Evolutionary conservation across 352 stramenopile genomes (phyloP), one percentile per base, ranked within the genome.

Genomic region (Sclerospora graminicola): DNA sequence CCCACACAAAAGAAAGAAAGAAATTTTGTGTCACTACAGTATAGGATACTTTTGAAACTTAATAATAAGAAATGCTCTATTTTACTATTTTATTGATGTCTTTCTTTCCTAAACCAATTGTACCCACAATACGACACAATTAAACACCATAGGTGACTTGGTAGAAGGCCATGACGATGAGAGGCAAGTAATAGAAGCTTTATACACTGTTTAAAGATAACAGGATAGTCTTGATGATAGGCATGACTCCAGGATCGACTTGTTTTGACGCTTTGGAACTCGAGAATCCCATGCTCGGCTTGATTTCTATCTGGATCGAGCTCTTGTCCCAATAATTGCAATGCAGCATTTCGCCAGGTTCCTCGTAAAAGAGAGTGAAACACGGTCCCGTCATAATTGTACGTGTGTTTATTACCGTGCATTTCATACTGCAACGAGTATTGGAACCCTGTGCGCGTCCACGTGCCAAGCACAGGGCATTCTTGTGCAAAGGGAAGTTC

Each of bases 371-470:
- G 47, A n/a, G 63, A 67, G 0, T 41, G 35, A 41, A 54, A 62
- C 13, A 69, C 57, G 5, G 54, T 69, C 16, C 60, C 57, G 16
- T 63, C 66, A 42, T 83, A 82, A 33, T 71, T 47, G 31, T 82
- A 86, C 16, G 57, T 68, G 38, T 70, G 71, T 13, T 69, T 58
- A 26, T 66, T 72, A 31, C 61, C 53, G 21, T 64, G 45, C 59
- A 75, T 70, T 18, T 57, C 34, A 52, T 83, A 86, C 50, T 69
- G 46, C 35, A 86, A 41, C 43, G 70, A 47, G 30, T 77, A 86
- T 33, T 50, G 60, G 11, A 83, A 11, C 8, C 65, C 41, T 26
- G 54, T 41, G 27, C 52, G 58, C 8, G 47, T 63, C 73, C 73
- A 86, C 39, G 60, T 58, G 6, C 73, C 73, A 8, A 50, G 37